phyloP scores from a whole-genome alignment of 345 rosid genomes.

The Acer saccharum region DNA sequence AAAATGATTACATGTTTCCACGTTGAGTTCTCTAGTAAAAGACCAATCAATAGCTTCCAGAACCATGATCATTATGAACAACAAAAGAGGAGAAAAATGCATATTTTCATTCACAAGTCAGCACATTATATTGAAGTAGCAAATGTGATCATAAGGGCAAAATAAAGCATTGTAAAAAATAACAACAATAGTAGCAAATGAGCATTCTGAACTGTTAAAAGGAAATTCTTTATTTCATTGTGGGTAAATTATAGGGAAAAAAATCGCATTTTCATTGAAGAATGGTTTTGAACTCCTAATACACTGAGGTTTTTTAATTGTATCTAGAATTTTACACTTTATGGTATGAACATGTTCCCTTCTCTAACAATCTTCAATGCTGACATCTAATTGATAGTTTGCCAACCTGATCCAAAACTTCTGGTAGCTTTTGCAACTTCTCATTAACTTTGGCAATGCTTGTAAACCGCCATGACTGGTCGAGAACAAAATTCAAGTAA shows the following conservation, averaged over 20 bases:
- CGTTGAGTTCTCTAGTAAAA: background rate
- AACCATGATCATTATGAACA: background rate
- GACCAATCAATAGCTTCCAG: background rate
- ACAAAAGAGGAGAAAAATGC: background rate
- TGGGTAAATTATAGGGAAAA: constrained; percentile 10
- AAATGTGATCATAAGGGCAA: background rate
- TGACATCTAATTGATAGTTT: constrained; percentile 18
- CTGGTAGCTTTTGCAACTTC: constrained; percentile 22
- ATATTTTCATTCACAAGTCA: background rate
- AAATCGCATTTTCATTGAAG: constrained; percentile 16
- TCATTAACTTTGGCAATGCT: constrained; percentile 24
- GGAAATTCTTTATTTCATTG: constrained; percentile 22
- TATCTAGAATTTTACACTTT: constrained; percentile 29
- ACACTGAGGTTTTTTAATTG: constrained; percentile 11
- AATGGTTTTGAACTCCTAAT: constrained; percentile 25
- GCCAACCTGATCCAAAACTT: constrained; percentile 20
- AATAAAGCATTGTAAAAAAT: background rate
- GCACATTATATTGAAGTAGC: background rate
- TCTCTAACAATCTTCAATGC: constrained; percentile 14
- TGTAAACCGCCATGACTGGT: constrained; percentile 1
- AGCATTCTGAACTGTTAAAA: background rate
- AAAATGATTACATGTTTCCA: background rate
- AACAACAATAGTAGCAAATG: background rate
- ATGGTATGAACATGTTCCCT: constrained; percentile 24
- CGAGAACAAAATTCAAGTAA: constrained; percentile 29